Evolutionary conservation across 768 basidiomycete genomes (phyloP).

Genomic region (Calocybe gangraenosa): DNA sequence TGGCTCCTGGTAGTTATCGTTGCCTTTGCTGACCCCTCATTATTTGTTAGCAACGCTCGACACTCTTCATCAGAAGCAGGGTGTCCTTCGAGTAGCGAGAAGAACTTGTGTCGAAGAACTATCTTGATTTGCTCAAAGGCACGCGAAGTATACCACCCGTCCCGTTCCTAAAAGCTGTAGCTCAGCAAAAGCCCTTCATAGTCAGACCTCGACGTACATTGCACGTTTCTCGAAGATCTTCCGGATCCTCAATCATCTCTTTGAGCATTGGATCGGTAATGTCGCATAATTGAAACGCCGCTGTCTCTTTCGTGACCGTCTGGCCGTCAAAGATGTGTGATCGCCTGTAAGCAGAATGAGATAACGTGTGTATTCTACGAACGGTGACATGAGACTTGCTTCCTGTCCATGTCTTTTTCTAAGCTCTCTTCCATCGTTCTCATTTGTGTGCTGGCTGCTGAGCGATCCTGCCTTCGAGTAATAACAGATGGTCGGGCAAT

Average conservation of each 20-base stretch:
- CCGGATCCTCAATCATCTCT: conserved; percentile 72
- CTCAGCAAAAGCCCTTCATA: neutral
- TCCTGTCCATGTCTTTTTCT: conserved; percentile 39
- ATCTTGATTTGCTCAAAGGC: conserved; percentile 81
- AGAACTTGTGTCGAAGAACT: conserved; percentile 83
- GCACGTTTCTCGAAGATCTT: conserved; percentile 66
- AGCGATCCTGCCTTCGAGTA: conserved; percentile 57
- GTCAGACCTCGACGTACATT: conserved; percentile 50
- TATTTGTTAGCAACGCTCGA: conserved; percentile 49
- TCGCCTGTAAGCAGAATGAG: conserved; percentile 30
- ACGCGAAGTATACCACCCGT: conserved; percentile 84
- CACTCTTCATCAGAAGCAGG: conserved; percentile 73
- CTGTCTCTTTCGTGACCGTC: conserved; percentile 76
- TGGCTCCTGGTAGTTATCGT: conserved; percentile 40
- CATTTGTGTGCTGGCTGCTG: conserved; percentile 35
- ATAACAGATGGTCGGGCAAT: conserved; percentile 75
- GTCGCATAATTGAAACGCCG: conserved; percentile 93
- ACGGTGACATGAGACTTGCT: conserved; percentile 26
- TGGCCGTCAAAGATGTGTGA: conserved; percentile 90
- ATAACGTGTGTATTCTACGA: neutral
- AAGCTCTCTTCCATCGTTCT: conserved; percentile 35
- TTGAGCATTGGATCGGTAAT: conserved; percentile 83
- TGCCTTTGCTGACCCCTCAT: conserved; percentile 35
- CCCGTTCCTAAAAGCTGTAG: conserved; percentile 53
- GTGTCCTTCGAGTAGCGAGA: conserved; percentile 69